These are phyloP conservation scores for Pythium periplocum DNA, from an alignment of 352 stramenopile species.

Conservation along the genomic window DNA sequence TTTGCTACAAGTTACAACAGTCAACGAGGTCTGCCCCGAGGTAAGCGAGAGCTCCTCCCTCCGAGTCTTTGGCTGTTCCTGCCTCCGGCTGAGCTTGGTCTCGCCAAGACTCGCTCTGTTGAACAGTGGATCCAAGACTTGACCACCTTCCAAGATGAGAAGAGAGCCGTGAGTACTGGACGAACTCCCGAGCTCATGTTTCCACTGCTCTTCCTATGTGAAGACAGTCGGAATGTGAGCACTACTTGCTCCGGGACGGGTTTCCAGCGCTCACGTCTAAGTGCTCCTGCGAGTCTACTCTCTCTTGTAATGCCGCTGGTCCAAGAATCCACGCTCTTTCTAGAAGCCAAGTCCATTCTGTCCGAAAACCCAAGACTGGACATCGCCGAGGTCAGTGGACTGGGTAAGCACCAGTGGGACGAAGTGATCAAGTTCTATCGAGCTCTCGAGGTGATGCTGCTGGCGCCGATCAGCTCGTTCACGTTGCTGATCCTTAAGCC, in stretches of 20 bases:
- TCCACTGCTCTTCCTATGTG: conserved; percentile 57
- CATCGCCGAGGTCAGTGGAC: conserved; percentile 34
- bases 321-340: conserved; percentile 57
- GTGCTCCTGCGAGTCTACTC: conserved; percentile 41
- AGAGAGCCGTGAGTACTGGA: conserved; percentile 3
- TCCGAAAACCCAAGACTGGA: conserved; percentile 17
- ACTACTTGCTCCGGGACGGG: conserved; percentile 18
- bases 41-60: conserved; percentile 23
- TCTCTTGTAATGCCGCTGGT: conserved; percentile 53
- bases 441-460: conserved; percentile 44
- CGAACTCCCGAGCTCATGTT: conserved; percentile 33
- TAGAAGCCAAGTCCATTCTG: conserved; percentile 45
- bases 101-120: conserved; percentile 29
- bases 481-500: conserved; percentile 46
- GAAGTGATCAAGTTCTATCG: conserved; percentile 52
- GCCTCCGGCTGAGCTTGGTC: conserved; percentile 31
- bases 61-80: conserved; percentile 66
- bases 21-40: conserved; percentile 16
- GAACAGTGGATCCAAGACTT: conserved; percentile 45
- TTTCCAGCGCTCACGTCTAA: conserved; percentile 18
- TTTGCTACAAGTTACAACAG: conserved; percentile 13
- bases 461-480: conserved; percentile 46
- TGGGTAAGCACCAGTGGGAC: conserved; percentile 40
- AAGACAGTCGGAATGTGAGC: conserved; percentile 25
- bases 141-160: conserved; percentile 28